Conservation (phyloP, 1,284 basidiomycete genomes). For the Athelia sp. region DNA sequence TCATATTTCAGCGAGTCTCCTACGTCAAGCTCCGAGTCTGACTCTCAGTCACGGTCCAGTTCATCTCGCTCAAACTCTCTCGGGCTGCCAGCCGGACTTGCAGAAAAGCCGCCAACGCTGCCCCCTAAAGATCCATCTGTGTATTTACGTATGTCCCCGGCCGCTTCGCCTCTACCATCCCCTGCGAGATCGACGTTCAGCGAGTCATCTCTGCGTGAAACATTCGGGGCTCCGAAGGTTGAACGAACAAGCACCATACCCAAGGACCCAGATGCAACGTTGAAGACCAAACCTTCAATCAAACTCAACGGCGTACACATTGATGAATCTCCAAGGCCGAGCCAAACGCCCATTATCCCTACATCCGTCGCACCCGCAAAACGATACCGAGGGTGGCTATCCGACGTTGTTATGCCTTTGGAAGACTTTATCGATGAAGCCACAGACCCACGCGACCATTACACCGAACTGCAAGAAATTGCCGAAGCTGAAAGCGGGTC, state of each 20-base stretch:
- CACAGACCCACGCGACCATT: conserved; percentile 55
- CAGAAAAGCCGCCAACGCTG: not conserved
- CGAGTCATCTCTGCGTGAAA: not conserved
- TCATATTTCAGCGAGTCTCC: conserved; percentile 16
- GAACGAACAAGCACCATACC: not conserved
- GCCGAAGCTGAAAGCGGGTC: conserved; percentile 77
- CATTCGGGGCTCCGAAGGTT: not conserved
- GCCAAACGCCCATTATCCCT: not conserved
- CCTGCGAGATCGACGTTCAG: not conserved
- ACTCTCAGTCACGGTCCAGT: conserved; percentile 10
- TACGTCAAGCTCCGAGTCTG: not conserved
- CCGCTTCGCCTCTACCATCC: not conserved
- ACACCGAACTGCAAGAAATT: conserved; percentile 64
- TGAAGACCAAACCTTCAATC: not conserved
- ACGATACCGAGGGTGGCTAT: conserved; percentile 50
- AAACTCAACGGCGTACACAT: too few relatives aligned
- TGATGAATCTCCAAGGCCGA: too few relatives aligned
- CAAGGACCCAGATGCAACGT: not conserved
- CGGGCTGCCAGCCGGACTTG: not conserved
- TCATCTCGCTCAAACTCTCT: not conserved
- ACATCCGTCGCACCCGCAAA: too few relatives aligned
- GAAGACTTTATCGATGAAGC: conserved; percentile 58
- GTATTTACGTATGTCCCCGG: not conserved
- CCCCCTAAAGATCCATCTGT: conserved; percentile 8
- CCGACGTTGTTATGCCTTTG: conserved; percentile 55